Conservation (phyloP, 208 protist genomes). For the Acanthamoeba castellanii region DNA sequence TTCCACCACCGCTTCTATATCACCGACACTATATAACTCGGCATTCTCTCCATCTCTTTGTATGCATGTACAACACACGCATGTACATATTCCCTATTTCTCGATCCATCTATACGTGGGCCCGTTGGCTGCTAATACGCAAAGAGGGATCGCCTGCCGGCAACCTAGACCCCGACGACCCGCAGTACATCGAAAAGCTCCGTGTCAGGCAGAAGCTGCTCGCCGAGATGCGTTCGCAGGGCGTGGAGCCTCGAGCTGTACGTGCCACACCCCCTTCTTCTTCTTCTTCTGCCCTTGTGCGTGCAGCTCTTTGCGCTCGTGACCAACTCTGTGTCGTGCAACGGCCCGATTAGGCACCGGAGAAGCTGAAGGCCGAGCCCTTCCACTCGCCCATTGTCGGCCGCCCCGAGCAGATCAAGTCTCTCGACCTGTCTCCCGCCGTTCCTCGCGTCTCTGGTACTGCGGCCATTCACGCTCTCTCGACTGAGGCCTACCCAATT, state of each 20-base stretch:
- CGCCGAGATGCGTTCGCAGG: neutral
- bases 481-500: neutral
- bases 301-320: neutral
- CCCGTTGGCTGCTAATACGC: neutral
- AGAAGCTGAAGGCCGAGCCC: neutral
- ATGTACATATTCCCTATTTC: neutral
- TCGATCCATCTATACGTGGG: neutral
- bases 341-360: neutral
- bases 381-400: slow-evolving; percentile 12
- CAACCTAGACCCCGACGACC: slow-evolving; percentile 22
- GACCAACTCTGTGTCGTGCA: neutral
- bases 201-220: slow-evolving; percentile 17
- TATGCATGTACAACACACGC: neutral
- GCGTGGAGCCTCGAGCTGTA: slow-evolving; percentile 3
- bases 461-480: neutral
- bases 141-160: neutral
- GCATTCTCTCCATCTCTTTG: neutral
- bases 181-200: slow-evolving; percentile 42
- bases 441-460: slow-evolving; percentile 8
- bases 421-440: slow-evolving; percentile 20
- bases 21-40: neutral
- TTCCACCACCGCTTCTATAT: neutral
- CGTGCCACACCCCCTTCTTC: neutral
- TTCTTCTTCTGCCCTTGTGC: neutral
- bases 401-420: slow-evolving; percentile 29